A percentile compares a stretch with the other conserved stretches of the same genome.
Conservation (phyloP, 2,329 filamentous ascomycete genomes). For the Bipolaris victoriae region DNA sequence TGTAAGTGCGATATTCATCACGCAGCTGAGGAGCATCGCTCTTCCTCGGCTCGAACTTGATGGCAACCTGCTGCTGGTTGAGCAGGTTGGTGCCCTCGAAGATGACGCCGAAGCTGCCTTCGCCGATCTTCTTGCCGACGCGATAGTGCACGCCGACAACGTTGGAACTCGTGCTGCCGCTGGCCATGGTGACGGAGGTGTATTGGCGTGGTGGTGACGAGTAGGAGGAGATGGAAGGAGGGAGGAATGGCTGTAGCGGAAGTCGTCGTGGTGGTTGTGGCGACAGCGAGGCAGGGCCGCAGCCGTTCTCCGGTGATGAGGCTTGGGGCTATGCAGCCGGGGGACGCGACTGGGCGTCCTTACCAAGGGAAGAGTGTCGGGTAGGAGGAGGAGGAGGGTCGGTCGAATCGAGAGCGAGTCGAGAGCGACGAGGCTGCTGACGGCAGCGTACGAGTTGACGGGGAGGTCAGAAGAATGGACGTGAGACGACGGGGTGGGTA, state of each 20-base stretch:
- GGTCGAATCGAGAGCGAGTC: conserved; percentile 8
- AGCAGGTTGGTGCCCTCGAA: conserved; percentile 98
- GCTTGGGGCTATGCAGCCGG: conserved; percentile 22
- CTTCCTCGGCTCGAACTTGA: conserved; percentile 99
- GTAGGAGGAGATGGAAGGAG: conserved; percentile 7
- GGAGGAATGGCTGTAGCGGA: conserved; percentile 4
- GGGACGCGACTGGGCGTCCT: conserved; percentile 22
- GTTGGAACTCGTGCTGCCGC: conserved; percentile 90
- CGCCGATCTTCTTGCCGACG: conserved; percentile 99
- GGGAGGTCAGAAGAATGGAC: conserved; percentile 31
- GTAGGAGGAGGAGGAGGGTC: not conserved
- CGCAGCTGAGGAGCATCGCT: conserved; percentile 96
- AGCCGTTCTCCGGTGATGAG: conserved; percentile 30
- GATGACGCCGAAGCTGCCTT: conserved; percentile 97
- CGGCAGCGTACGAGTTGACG: conserved; percentile 27
- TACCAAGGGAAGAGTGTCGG: conserved; percentile 8
- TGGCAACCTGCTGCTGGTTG: conserved; percentile 98
- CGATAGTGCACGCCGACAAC: conserved; percentile 98
- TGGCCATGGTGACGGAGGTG: conserved; percentile 66
- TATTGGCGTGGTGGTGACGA: conserved; percentile 7
- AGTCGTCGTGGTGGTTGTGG: conserved; percentile 11
- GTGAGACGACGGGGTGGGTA: conserved; percentile 20
- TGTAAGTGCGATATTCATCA: conserved; percentile 99
- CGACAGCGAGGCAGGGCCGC: conserved; percentile 27
- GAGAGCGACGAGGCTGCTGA: conserved; percentile 27